These are phyloP conservation scores for Alisma plantagoaquatica DNA, from an alignment of 106 monocot species.

Conservation along the genomic window DNA sequence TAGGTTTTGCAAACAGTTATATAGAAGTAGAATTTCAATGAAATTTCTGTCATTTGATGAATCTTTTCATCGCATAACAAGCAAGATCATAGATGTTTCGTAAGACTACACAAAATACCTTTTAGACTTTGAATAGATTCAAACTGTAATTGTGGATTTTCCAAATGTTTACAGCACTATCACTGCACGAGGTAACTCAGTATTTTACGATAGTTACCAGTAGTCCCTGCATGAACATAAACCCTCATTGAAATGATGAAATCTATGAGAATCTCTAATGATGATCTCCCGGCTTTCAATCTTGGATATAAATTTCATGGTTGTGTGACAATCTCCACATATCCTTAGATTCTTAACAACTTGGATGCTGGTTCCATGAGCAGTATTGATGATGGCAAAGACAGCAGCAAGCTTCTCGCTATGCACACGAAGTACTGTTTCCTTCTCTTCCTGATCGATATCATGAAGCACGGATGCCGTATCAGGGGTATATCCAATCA, in stretches of 20 bases:
- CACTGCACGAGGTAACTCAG: too few species aligned
- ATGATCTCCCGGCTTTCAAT: conserved; percentile 59
- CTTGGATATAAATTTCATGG: conserved; percentile 56
- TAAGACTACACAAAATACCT: too few species aligned
- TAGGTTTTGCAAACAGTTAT: too few species aligned
- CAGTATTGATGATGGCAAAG: conserved; percentile 61
- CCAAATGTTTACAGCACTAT: too few species aligned
- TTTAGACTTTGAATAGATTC: too few species aligned
- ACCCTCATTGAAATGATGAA: conserved; percentile 80
- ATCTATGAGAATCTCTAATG: conserved; percentile 69
- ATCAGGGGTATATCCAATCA: conserved; percentile 74
- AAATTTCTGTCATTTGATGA: too few species aligned
- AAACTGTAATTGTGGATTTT: too few species aligned
- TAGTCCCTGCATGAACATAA: conserved; percentile 76
- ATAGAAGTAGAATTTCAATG: too few species aligned
- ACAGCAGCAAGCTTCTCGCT: conserved; percentile 89
- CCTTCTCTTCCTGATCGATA: conserved; percentile 86
- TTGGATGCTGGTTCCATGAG: conserved; percentile 41
- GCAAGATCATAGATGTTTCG: too few species aligned
- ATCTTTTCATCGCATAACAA: too few species aligned
- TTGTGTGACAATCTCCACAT: conserved; percentile 72
- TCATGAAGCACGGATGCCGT: conserved; percentile 82
- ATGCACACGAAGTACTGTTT: conserved; percentile 54
- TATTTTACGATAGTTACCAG: too few species aligned
- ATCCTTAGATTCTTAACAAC: conserved; percentile 83